Conservation (phyloP, 1,139 yeast species). For the Hyphopichia fennica region DNA sequence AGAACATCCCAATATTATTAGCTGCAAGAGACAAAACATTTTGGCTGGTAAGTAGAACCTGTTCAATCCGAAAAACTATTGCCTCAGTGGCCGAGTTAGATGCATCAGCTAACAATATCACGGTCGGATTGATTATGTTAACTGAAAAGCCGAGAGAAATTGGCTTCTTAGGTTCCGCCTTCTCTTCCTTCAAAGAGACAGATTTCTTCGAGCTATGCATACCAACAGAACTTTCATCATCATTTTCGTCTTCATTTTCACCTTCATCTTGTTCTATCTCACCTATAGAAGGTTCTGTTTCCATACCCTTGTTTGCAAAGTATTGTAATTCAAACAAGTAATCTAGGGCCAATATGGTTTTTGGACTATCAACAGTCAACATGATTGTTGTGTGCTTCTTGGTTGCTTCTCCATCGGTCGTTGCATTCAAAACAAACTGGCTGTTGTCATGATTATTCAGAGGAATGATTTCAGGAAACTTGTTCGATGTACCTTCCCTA, state of each 20-base stretch:
- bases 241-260: constrained; percentile 9
- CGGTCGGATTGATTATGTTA: constrained; percentile 75
- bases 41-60: constrained; percentile 69
- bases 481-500: constrained; percentile 59
- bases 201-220: constrained; percentile 2
- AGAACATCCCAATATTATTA: constrained; percentile 82
- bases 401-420: constrained; percentile 41
- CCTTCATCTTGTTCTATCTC: constrained; percentile 13
- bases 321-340: constrained; percentile 75
- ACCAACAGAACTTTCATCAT: constrained; percentile 2
- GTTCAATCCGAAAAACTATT: constrained; percentile 84
- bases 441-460: constrained; percentile 58
- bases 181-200: constrained; percentile 2
- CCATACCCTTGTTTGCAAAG: constrained; percentile 52
- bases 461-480: constrained; percentile 81
- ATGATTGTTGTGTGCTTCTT: constrained; percentile 50
- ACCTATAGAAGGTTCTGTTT: constrained; percentile 17
- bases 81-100: constrained; percentile 74
- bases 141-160: constrained; percentile 52
- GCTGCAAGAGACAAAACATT: constrained; percentile 66
- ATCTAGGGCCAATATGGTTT: constrained; percentile 79
- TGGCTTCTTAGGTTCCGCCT: constrained; percentile 1
- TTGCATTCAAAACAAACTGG: constrained; percentile 65
- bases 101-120: constrained; percentile 81
- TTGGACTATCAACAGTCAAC: constrained; percentile 77